Base-by-base conservation (phyloP, 225 moss, liverwort and hornwort species). In the Marchantia polymorpha region DNA sequence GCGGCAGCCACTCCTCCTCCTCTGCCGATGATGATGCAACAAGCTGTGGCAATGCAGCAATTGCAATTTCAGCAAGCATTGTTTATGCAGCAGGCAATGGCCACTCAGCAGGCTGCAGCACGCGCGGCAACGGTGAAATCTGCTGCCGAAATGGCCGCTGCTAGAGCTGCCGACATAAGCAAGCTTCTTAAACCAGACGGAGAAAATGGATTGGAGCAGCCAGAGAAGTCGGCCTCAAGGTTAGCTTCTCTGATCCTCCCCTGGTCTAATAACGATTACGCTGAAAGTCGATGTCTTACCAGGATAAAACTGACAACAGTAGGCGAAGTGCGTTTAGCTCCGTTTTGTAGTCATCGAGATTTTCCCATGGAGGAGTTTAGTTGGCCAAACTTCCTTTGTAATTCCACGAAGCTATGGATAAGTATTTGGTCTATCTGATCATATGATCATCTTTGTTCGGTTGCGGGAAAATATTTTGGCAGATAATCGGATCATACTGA, bases 11-110 rank as follows among this genome's bases (percentile, higher is more conserved):
- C 77, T 70, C 88, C 89, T 69, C 90, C 96, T n/a, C 96, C 93
- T 76, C 84, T 99, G 80, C 97, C 97, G 26, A 89, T 95, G 89
- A 95, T 99, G 95, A 99, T 99, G 97, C 97, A 99, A 84, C 97
- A 99, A 77, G 97, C 95, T 74, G 97, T 99, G 72, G 97, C 90
- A 61, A 99, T 99, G 97, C 97, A 99, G 84, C 97, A 99, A 78
- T 86, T 99, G 89, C 97, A 99, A 69, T 99, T 99, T 79, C 97
- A 99, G 83, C 97, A 99, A 91, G 97, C 97, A 52, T 84, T 99
- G n/a, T 90, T 91, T 31, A 95, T 99, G 97, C 97, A 99, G 88
- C 97, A 99, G 90, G 97, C 93, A 49, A 79, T 99, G 80, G 97
- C 97, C 49, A 91, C 86, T 70, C 95, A 99, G 84, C 94, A 93